phyloP scores from a whole-genome alignment of 257 asterid genomes.

The Solanum appendiculatum region DNA sequence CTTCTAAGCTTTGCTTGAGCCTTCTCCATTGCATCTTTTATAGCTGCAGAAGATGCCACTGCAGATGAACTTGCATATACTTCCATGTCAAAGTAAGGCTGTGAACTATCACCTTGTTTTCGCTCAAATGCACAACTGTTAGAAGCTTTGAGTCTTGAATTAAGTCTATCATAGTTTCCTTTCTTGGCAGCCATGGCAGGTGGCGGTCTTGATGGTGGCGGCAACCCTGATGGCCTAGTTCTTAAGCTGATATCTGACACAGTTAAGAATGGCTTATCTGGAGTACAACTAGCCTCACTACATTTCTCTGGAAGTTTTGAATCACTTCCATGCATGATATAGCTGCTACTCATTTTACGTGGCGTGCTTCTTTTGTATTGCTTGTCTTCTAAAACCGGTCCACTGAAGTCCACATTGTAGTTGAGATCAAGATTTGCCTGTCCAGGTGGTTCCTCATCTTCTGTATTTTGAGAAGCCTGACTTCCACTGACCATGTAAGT shows the following conservation, averaged over 20 bases:
- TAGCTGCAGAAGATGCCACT: conserved; percentile 16
- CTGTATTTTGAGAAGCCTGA: conserved; percentile 25
- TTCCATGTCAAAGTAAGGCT: conserved; percentile 46
- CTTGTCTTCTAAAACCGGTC: conserved; percentile 20
- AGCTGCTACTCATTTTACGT: conserved; percentile 16
- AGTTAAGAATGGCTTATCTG: conserved; percentile 47
- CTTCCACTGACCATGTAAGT: conserved; percentile 23
- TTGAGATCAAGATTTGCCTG: conserved; percentile 21
- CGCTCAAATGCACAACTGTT: conserved; percentile 31
- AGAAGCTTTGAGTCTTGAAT: conserved; percentile 26
- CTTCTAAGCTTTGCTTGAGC: conserved; percentile 23
- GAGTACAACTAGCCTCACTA: conserved; percentile 13
- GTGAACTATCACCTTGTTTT: conserved; percentile 25
- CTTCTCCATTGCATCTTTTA: conserved; percentile 26
- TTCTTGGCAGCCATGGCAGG: conserved; percentile 45
- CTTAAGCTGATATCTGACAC: conserved; percentile 69
- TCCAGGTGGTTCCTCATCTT: conserved; percentile 19
- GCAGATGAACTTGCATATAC: conserved; percentile 36
- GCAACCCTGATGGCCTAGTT: conserved; percentile 74
- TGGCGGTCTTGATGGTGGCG: conserved; percentile 95
- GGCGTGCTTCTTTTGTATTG: conserved; percentile 11
- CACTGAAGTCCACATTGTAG: conserved; percentile 12
- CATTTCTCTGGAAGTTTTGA: conserved; percentile 11
- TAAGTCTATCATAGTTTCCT: conserved; percentile 14
- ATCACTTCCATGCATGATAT: conserved; percentile 13